phyloP scores from a whole-genome alignment of 257 asterid genomes.

The Gentiana dahurica region DNA sequence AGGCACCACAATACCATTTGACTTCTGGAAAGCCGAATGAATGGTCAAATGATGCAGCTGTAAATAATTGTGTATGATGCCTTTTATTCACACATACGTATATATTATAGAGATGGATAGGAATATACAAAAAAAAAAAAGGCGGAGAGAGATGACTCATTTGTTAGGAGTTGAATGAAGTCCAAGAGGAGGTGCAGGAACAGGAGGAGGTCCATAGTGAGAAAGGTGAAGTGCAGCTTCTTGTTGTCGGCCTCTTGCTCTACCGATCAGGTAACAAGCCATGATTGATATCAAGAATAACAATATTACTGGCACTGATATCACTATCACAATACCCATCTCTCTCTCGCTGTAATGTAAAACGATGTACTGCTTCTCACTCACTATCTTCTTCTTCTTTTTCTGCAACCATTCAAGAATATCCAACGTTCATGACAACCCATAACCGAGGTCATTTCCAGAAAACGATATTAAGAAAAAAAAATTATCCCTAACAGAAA shows the following conservation, averaged over 20 bases:
- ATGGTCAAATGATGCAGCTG: no score
- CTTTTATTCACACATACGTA: no score
- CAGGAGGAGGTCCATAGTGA: slow-evolving; percentile 43
- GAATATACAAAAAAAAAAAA: not conserved
- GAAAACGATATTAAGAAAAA: no score
- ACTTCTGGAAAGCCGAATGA: no score
- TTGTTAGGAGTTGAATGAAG: slow-evolving; percentile 5
- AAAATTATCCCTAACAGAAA: no score
- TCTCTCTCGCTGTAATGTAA: no score
- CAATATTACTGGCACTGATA: slow-evolving; percentile 52
- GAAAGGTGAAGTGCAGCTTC: slow-evolving; percentile 20
- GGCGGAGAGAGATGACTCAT: not conserved
- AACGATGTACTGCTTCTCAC: not conserved
- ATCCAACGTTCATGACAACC: no score
- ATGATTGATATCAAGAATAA: slow-evolving; percentile 34
- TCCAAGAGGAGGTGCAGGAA: slow-evolving; percentile 24
- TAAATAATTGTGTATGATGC: no score
- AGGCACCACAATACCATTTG: no score
- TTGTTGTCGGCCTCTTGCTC: slow-evolving; percentile 26
- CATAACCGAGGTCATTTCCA: no score
- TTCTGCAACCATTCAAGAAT: no score
- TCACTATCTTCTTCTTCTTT: not conserved
- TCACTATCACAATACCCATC: slow-evolving; percentile 43
- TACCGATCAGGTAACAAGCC: slow-evolving; percentile 51
- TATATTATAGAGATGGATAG: not conserved